Percentiles rank a stretch among this genome's conserved stretches.
Conservation (phyloP, 2,329 filamentous ascomycete genomes). For the Fusarium decemcellulare region DNA sequence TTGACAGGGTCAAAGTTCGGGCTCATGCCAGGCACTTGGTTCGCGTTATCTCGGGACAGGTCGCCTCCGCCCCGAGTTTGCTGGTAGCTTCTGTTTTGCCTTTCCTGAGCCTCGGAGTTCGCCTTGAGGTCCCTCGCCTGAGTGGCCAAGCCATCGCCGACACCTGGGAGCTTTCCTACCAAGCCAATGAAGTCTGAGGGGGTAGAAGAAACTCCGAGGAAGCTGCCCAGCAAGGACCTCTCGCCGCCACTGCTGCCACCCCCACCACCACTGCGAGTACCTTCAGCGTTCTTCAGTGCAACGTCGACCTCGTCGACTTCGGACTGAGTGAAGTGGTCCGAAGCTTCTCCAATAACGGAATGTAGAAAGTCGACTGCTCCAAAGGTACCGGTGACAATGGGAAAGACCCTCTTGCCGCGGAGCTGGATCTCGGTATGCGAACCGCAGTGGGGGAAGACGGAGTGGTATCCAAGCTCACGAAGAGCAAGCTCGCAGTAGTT, state of each 20-base stretch:
- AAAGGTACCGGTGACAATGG: constrained; percentile 81
- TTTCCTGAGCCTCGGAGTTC: constrained; percentile 74
- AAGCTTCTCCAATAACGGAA: constrained; percentile 82
- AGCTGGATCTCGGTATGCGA: constrained; percentile 73
- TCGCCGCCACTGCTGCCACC: constrained; percentile 52
- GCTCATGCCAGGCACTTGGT: constrained; percentile 81
- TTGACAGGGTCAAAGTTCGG: constrained; percentile 83
- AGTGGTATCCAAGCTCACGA: constrained; percentile 83
- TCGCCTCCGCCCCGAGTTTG: constrained; percentile 51
- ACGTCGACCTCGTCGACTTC: constrained; percentile 86
- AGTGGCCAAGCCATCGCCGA: constrained; percentile 74
- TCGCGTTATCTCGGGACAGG: constrained; percentile 62
- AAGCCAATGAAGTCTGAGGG: constrained; percentile 77
- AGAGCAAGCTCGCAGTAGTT: constrained; percentile 87
- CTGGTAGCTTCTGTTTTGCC: constrained; percentile 61
- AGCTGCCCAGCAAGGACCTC: constrained; percentile 55
- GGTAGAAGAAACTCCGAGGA: constrained; percentile 57
- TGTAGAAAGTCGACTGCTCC: constrained; percentile 89
- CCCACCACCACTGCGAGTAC: constrained; percentile 54
- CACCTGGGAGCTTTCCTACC: constrained; percentile 80
- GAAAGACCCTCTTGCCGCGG: constrained; percentile 77
- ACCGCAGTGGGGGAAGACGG: constrained; percentile 86
- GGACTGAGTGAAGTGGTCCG: constrained; percentile 87
- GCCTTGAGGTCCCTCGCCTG: constrained; percentile 76
- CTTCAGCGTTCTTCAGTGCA: constrained; percentile 78